These are phyloP conservation scores for Yamadazyma atmosphaerica DNA, from an alignment of 1,139 yeast genomes.

Conservation along the genomic window DNA sequence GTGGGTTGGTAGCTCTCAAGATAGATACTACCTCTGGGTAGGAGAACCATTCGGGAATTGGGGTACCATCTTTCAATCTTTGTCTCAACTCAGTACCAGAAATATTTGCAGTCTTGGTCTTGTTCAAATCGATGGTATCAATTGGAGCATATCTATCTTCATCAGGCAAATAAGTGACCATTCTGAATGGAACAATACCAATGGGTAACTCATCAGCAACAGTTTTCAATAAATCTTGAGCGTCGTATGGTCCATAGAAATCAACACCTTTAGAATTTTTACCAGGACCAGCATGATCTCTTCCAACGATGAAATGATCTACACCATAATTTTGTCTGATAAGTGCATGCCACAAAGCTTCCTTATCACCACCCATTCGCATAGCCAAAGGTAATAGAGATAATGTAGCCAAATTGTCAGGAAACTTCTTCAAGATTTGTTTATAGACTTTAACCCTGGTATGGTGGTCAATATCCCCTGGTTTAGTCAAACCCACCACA, in stretches of 20 bases:
- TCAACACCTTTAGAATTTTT: conserved; percentile 89
- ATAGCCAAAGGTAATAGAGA: conserved; percentile 91
- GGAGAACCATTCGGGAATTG: conserved; percentile 95
- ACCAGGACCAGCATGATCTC: conserved; percentile 99
- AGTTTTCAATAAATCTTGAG: conserved; percentile 82
- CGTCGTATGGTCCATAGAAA: conserved; percentile 96
- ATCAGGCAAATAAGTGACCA: conserved; percentile 95
- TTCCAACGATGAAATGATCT: conserved; percentile 94
- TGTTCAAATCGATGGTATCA: conserved; percentile 76
- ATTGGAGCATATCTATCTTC: conserved; percentile 95
- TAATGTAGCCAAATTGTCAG: conserved; percentile 88
- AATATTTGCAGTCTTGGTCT: conserved; percentile 82
- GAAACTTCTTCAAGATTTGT: conserved; percentile 88
- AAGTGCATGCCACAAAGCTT: conserved; percentile 97
- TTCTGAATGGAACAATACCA: conserved; percentile 93
- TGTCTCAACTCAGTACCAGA: conserved; percentile 95
- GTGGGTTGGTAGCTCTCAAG: conserved; percentile 90
- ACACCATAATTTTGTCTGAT: conserved; percentile 97
- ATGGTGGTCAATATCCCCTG: conserved; percentile 97
- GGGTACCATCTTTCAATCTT: conserved; percentile 80
- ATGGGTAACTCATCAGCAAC: conserved; percentile 72
- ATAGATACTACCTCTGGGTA: conserved; percentile 95
- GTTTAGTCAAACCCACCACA: conserved; percentile 94
- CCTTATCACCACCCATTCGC: conserved; percentile 99
- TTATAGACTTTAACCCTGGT: conserved; percentile 95